Base-by-base conservation (phyloP, 1,284 basidiomycete genomes). In the Entoloma clypeatum region DNA sequence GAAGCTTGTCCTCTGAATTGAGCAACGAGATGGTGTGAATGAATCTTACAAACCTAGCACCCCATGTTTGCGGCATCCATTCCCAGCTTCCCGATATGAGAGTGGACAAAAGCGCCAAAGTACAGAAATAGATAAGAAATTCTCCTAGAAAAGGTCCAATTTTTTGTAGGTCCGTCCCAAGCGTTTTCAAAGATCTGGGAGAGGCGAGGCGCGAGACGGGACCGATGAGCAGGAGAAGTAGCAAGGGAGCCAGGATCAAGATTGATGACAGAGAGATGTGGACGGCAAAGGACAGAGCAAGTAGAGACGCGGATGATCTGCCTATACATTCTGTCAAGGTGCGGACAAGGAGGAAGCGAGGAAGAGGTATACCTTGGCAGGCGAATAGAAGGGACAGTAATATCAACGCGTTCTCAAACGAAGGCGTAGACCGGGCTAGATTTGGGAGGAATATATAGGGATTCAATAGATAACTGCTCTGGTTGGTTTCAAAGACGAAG, bases 391-490 rank as follows among this genome's bases (percentile, higher is more conserved):
- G 60, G 1, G 83, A 61, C 1, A 85, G 57, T 1, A 95, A 67
- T 21, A 81, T 62, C 4, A 89, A 62, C 0, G 78, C 69, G 55
- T 87, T 92, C 57, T 93, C 89, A 13, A 97, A 66, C 0, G 79
- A 75, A 0, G 88, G 83, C 0, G 89, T 89, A 0, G 92, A 94
- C 6, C 82, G 65, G 0, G 91, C 86, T 2, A 93, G 65, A 26
- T 81, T 86, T 0, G 92, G 80, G 1, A 91, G 68, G 34, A 94
- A 61, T 4, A 88, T 67, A 60, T 95, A 94, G 3, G 94, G 94
- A 53, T 96, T 96, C 46, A 95, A 65, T 3, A 97, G 75, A 63
- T 86, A 93, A 27, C 90, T 93, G 51, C 7, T 40, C 8, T 13
- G 3, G 23, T 30, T 50, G 19, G 48, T n/a, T 46, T n/a, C 25